Evolutionary conservation across 2,329 filamentous ascomycete species (phyloP).

Genomic region (Neopestalotiopsis sp.): DNA sequence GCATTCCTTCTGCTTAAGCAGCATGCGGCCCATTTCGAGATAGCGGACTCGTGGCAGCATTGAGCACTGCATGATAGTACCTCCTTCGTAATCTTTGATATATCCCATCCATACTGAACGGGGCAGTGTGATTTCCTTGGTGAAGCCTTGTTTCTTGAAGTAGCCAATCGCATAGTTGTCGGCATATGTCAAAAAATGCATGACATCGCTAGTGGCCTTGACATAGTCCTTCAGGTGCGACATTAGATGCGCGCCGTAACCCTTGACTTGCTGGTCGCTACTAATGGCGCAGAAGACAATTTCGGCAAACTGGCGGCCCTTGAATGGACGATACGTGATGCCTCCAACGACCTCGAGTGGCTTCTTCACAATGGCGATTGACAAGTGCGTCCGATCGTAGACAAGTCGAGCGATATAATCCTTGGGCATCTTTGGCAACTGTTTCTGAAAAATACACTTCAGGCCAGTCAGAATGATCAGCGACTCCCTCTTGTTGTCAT

Average conservation of each 20-base stretch:
- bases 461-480: constrained; percentile 93
- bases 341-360: constrained; percentile 95
- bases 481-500: constrained; percentile 85
- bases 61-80: constrained; percentile 98
- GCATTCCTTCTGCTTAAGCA: constrained; percentile 95
- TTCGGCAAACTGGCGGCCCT: constrained; percentile 89
- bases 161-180: constrained; percentile 99
- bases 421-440: constrained; percentile 98
- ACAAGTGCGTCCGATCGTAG: constrained; percentile 94
- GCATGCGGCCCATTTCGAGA: constrained; percentile 89
- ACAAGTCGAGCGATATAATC: constrained; percentile 98
- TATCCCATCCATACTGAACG: constrained; percentile 97
- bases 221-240: constrained; percentile 98
- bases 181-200: constrained; percentile 98
- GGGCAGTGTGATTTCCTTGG: constrained; percentile 95
- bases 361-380: constrained; percentile 96
- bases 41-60: constrained; percentile 97
- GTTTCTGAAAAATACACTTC: constrained; percentile 98
- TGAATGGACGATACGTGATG: constrained; percentile 95
- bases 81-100: constrained; percentile 99
- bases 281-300: constrained; percentile 99
- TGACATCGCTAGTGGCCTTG: constrained; percentile 93
- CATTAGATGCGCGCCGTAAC: constrained; percentile 97
- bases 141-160: constrained; percentile 99
- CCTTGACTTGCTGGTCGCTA: constrained; percentile 97